Conservation (phyloP, 2,329 filamentous ascomycete genomes). For the Anthostomella pinea region DNA sequence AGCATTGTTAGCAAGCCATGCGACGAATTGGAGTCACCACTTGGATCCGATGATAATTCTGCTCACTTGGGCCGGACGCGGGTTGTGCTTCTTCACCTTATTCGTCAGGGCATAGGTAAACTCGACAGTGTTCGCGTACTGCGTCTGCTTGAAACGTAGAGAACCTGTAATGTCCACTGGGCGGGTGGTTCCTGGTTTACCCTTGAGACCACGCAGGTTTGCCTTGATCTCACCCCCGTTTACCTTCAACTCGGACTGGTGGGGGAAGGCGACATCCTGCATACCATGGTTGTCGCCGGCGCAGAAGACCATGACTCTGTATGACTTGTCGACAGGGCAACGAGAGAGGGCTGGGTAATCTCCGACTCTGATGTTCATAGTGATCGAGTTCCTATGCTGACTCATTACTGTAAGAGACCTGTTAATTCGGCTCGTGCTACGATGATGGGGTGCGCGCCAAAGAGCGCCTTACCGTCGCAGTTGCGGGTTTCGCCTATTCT, state of each 20-base stretch:
- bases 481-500: conserved; percentile 62
- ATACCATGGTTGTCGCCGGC: conserved; percentile 59
- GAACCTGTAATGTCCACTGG: conserved; percentile 85
- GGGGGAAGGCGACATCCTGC: conserved; percentile 84
- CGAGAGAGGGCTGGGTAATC: conserved; percentile 51
- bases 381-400: conserved; percentile 49
- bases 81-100: conserved; percentile 59
- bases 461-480: conserved; percentile 77
- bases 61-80: conserved; percentile 27
- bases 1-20: conserved; percentile 16
- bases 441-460: no score
- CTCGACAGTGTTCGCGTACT: conserved; percentile 73
- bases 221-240: conserved; percentile 85
- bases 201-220: conserved; percentile 93
- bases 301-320: conserved; percentile 82
- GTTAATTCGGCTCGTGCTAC: no score
- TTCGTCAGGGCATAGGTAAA: conserved; percentile 90
- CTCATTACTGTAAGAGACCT: conserved; percentile 48
- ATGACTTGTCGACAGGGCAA: conserved; percentile 57
- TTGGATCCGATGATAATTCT: conserved; percentile 17
- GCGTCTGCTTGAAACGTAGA: conserved; percentile 63
- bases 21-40: conserved; percentile 11
- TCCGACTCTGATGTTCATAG: conserved; percentile 45
- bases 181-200: conserved; percentile 90
- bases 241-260: conserved; percentile 88